Conservation (phyloP, 805 yeast species). For the Kuraishia floccosa region DNA sequence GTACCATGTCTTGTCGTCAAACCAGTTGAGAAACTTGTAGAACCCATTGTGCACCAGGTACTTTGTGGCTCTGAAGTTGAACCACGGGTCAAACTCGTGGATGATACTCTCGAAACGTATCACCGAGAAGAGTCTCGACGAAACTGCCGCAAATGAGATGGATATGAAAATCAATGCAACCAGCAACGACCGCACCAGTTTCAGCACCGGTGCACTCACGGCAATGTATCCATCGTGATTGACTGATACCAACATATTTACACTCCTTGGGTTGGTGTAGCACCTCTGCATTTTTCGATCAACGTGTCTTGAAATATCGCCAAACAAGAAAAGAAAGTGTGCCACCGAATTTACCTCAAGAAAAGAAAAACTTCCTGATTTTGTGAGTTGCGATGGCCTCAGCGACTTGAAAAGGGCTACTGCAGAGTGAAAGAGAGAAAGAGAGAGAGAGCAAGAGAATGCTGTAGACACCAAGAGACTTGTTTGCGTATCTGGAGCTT, state of each 20-base stretch:
- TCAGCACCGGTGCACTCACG: not conserved
- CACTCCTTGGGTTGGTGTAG: too few relatives aligned
- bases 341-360: too few relatives aligned
- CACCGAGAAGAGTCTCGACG: conserved; percentile 91
- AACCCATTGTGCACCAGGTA: conserved; percentile 75
- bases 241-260: not conserved
- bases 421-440: too few relatives aligned
- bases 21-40: conserved; percentile 94
- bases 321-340: too few relatives aligned
- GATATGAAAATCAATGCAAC: conserved; percentile 59
- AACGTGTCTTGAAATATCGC: too few relatives aligned
- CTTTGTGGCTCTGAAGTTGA: conserved; percentile 93
- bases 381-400: too few relatives aligned
- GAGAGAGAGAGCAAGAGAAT: too few relatives aligned
- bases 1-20: conserved; percentile 98
- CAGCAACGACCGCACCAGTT: conserved; percentile 26
- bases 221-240: not conserved
- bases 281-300: too few relatives aligned
- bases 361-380: too few relatives aligned
- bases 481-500: too few relatives aligned
- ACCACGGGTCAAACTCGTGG: conserved; percentile 97
- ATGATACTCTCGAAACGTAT: conserved; percentile 92
- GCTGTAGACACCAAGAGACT: too few relatives aligned
- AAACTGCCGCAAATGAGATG: conserved; percentile 84
- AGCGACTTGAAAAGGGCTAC: too few relatives aligned